Conservation (phyloP, 2,329 filamentous ascomycete genomes). For the Grosmannia serpens region DNA sequence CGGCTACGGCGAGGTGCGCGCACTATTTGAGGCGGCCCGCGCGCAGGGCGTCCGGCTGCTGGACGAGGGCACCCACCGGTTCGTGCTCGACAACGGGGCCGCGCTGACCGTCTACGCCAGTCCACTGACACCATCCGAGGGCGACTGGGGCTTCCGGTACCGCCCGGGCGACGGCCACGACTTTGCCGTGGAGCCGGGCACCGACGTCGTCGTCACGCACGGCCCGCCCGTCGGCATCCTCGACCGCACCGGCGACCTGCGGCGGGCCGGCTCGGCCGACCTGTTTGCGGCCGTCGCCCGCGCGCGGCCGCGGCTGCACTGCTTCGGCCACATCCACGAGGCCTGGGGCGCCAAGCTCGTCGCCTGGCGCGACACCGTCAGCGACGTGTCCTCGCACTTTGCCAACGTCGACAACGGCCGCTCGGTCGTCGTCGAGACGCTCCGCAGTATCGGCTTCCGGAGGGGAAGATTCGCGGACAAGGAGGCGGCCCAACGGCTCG, state of each 20-base stretch:
- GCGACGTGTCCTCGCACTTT: constrained; percentile 28
- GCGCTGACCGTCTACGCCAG: constrained; percentile 38
- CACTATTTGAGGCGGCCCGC: constrained; percentile 26
- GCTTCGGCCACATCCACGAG: constrained; percentile 50
- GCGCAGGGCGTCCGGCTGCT: constrained; percentile 32
- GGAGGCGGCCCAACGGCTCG: background rate
- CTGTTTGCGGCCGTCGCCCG: constrained; percentile 34
- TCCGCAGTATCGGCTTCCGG: constrained; percentile 9
- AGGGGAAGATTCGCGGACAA: background rate
- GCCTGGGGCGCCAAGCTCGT: constrained; percentile 45
- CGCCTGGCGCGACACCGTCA: constrained; percentile 29
- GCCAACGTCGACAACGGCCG: constrained; percentile 34
- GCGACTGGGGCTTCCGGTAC: constrained; percentile 41
- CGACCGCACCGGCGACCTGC: constrained; percentile 25
- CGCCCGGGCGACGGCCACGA: constrained; percentile 22
- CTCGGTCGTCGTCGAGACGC: constrained; percentile 25
- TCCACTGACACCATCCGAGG: constrained; percentile 35
- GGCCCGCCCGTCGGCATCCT: constrained; percentile 41
- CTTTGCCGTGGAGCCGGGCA: constrained; percentile 22
- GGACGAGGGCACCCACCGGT: constrained; percentile 36
- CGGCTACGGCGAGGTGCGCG: constrained; percentile 22
- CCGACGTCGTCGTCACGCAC: constrained; percentile 42
- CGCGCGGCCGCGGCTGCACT: constrained; percentile 35
- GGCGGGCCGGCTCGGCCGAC: constrained; percentile 28
- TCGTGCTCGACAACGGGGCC: constrained; percentile 38